A percentile compares a stretch with the other conserved stretches of the same genome.
These are phyloP conservation scores for Fusarium sp. DNA, from an alignment of 2,329 filamentous ascomycete genomes.

Conservation along the genomic window DNA sequence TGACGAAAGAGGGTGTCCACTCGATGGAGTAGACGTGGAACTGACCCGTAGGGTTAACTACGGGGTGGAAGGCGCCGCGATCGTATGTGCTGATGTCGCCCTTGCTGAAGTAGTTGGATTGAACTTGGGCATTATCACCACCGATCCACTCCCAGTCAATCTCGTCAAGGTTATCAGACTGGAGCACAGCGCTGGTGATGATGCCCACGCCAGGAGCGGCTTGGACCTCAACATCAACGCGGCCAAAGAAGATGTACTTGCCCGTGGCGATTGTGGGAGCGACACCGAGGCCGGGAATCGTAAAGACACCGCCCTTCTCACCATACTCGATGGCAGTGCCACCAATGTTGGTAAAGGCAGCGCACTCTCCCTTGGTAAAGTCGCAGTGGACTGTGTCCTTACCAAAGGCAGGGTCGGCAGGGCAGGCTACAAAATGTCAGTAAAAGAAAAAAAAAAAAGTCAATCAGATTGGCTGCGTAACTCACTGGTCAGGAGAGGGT, in stretches of 20 bases:
- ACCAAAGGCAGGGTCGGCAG: constrained; percentile 75
- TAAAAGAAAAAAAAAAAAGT: background rate
- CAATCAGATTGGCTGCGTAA: background rate
- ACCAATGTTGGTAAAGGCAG: constrained; percentile 38
- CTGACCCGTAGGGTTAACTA: constrained; percentile 59
- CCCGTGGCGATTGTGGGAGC: constrained; percentile 73
- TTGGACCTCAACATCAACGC: constrained; percentile 76
- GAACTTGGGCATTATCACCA: constrained; percentile 74
- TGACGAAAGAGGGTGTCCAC: constrained; percentile 73
- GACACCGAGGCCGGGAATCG: constrained; percentile 67
- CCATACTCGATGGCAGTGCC: constrained; percentile 44
- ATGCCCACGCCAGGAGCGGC: constrained; percentile 80
- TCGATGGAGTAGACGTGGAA: constrained; percentile 76
- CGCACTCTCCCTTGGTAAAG: constrained; percentile 72
- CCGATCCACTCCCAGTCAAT: constrained; percentile 90
- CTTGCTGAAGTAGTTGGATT: constrained; percentile 86
- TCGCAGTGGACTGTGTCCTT: constrained; percentile 68
- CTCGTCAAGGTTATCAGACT: constrained; percentile 80
- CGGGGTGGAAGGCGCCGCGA: constrained; percentile 68
- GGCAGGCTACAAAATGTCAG: constrained; percentile 58
- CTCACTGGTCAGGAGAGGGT: constrained; percentile 34
- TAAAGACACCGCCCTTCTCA: constrained; percentile 52
- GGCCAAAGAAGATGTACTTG: constrained; percentile 90
- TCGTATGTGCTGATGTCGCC: constrained; percentile 75
- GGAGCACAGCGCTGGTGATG: constrained; percentile 80